A percentile compares a stretch with the other conserved stretches of the same genome.
Conservation (phyloP, 495 filamentous ascomycete species). For the Chlorociboria aeruginascens region DNA sequence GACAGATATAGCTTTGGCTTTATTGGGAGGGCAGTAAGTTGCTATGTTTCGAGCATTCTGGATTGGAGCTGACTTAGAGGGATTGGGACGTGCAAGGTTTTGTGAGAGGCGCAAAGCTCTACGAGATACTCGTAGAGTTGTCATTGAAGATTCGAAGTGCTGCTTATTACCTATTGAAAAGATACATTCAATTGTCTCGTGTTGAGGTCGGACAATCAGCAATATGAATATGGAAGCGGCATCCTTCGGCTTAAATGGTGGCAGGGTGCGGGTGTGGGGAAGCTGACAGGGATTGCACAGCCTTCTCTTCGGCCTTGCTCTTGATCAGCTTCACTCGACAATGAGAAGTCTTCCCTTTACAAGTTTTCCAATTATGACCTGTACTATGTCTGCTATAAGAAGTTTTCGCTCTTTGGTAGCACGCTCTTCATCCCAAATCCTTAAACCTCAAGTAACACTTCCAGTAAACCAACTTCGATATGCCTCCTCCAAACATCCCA, state of each 20-base stretch:
- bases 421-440: slow-evolving; percentile 7
- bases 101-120: slow-evolving; percentile 5
- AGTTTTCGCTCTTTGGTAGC: slow-evolving; percentile 10
- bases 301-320: not conserved
- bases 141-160: slow-evolving; percentile 5
- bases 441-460: slow-evolving; percentile 7
- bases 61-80: not conserved
- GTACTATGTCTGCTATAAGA: slow-evolving; percentile 8
- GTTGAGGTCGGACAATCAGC: not conserved
- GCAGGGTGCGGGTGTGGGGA: not conserved
- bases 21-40: slow-evolving; percentile 53
- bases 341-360: not conserved
- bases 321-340: not conserved
- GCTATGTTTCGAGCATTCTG: slow-evolving; percentile 30
- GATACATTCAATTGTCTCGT: too few relatives aligned
- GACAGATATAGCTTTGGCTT: slow-evolving; percentile 64
- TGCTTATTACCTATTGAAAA: too few relatives aligned
- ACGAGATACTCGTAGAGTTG: slow-evolving; percentile 12
- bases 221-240: not conserved
- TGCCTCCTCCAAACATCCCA: slow-evolving; percentile 72
- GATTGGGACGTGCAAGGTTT: not conserved
- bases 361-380: not conserved
- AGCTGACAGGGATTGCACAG: not conserved
- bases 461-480: slow-evolving; percentile 26
- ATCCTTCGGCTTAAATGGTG: slow-evolving; percentile 7